Conservation (phyloP, 441 rosid genomes). For the Erysimum cheiri region DNA sequence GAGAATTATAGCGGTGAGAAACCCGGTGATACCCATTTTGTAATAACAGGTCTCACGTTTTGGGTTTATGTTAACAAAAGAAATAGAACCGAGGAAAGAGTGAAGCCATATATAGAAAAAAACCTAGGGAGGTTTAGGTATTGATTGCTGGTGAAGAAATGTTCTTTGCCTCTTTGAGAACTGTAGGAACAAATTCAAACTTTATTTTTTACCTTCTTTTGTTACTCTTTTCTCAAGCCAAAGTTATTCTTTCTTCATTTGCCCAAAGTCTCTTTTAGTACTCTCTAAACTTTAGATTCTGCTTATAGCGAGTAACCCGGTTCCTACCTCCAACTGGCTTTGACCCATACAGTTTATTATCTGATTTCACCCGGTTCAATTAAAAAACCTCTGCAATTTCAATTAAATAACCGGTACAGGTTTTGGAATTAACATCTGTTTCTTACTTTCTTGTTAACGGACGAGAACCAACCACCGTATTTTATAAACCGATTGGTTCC, state of each 20-base stretch:
- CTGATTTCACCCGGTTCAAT: neutral
- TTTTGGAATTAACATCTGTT: neutral
- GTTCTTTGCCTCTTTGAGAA: slow-evolving; percentile 48
- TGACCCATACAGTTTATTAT: slow-evolving; percentile 6
- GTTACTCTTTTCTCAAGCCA: slow-evolving; percentile 52
- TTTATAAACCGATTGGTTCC: neutral
- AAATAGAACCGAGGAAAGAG: slow-evolving; percentile 18
- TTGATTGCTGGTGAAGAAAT: slow-evolving; percentile 65
- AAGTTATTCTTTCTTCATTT: slow-evolving; percentile 59
- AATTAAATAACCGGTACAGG: neutral
- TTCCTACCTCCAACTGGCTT: neutral
- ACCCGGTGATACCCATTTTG: slow-evolving; percentile 49
- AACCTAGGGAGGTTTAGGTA: slow-evolving; percentile 38
- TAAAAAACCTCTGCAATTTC: neutral
- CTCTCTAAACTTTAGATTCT: slow-evolving; percentile 38
- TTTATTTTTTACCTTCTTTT: slow-evolving; percentile 39
- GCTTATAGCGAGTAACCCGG: slow-evolving; percentile 25
- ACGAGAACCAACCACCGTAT: too few relatives aligned
- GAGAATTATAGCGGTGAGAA: slow-evolving; percentile 43
- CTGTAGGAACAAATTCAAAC: slow-evolving; percentile 40
- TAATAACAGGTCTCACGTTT: slow-evolving; percentile 5
- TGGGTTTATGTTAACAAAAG: slow-evolving; percentile 24
- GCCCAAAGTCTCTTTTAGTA: slow-evolving; percentile 19
- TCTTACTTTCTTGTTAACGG: neutral
- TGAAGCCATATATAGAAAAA: slow-evolving; percentile 15